Percentiles rank a stretch among this genome's conserved stretches.
phyloP scores from a whole-genome alignment of 2,329 filamentous ascomycete genomes.

The Diplodia scrobiculata region DNA sequence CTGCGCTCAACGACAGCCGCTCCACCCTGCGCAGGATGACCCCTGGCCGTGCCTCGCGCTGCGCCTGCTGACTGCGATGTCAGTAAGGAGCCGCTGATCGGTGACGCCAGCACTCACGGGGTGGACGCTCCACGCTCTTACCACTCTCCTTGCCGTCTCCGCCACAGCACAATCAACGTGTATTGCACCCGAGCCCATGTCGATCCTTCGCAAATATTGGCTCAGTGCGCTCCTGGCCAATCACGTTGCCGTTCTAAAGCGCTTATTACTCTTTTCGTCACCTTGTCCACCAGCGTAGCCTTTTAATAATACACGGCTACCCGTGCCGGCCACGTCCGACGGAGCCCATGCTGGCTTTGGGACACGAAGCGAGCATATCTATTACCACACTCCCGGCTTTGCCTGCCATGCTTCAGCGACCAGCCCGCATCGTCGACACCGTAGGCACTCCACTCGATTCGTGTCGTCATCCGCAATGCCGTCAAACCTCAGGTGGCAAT shows the following conservation, averaged over 20 bases:
- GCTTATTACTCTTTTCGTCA: conserved; percentile 7
- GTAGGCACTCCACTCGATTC: neutral
- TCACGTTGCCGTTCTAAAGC: neutral
- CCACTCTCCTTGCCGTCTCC: conserved; percentile 4
- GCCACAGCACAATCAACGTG: neutral
- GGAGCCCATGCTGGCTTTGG: neutral
- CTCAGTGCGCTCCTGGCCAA: conserved; percentile 11
- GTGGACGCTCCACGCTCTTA: conserved; percentile 15
- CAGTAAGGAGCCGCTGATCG: conserved; percentile 24
- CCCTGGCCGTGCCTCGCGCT: conserved; percentile 26
- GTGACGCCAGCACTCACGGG: neutral
- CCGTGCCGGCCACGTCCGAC: conserved; percentile 1
- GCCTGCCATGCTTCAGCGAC: conserved; percentile 1
- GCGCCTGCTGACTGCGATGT: conserved; percentile 18
- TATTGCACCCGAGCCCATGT: neutral
- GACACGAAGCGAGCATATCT: neutral
- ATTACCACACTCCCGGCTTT: neutral
- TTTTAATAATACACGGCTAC: neutral
- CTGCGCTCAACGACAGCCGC: neutral
- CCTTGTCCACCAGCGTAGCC: neutral
- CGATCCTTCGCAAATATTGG: conserved; percentile 18
- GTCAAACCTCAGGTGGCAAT: conserved; percentile 8
- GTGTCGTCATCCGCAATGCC: conserved; percentile 18
- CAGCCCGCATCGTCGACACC: neutral
- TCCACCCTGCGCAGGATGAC: conserved; percentile 20